Base-by-base conservation (phyloP, 1,284 basidiomycete genomes). In the Cutaneotrichosporon sp. region DNA sequence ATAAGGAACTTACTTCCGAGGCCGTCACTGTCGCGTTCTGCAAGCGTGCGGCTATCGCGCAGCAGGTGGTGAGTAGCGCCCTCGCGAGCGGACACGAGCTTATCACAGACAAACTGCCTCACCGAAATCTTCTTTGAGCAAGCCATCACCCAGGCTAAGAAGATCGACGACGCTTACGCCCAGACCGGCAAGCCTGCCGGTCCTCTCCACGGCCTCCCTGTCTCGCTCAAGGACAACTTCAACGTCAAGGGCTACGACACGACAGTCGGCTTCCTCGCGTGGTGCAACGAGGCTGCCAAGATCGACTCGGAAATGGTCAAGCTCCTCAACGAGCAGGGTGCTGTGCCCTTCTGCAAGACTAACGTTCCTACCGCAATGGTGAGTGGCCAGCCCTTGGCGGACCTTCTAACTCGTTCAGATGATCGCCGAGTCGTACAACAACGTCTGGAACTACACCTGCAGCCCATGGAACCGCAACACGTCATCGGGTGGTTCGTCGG, bases 1-100 rank as follows among this genome's bases (percentile, higher is more conserved):
- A 32, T n/a, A 67, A 68, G 16, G 65, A 72, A 60, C 60, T 72
- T 34, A 73, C 62, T 22, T 68, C 69, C n/a, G 69, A 72, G 55
- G 70, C 68, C 13, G 75, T 78, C 64, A n/a, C 67, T 55, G n/a
- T 52, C 49, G 79, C 90, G 0, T 92, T 89, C 76, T 87, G 86
- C 75, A 92, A 92, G 81, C 83, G 90, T 22, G 89, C 91, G 0
- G 83, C 90, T 56, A 80, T 92, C 58, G 90, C 91, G 0, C 91
- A 92, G 65, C 91, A 92, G 74, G 78, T 91, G 14, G 91, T 91
- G 65, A 74, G 88, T 81, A 6, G 30, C 21, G 21, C 14, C 7
- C n/a, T 9, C 32, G 30, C n/a, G n/a, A 31, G 26, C 22, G n/a
- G n/a, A 22, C 14, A 31, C 50, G 49, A 11, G 40, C 38, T 56